Conservation (phyloP, 2,329 filamentous ascomycete genomes). For the Hypomyces rosellus region DNA sequence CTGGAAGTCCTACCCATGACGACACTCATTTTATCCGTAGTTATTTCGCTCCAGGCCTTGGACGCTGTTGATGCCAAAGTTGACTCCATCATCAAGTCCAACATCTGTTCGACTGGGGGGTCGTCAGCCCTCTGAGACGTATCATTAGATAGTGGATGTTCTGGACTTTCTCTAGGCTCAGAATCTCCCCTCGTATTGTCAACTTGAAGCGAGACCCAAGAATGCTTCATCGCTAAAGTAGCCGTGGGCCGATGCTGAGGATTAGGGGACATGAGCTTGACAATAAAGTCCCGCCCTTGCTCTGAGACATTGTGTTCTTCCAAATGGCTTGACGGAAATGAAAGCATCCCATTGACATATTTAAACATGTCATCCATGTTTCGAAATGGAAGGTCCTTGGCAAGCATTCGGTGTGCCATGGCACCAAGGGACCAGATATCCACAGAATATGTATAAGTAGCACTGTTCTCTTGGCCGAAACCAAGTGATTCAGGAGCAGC, state of each 20-base stretch:
- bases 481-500: conserved; percentile 7
- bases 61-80: not conserved
- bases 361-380: not conserved
- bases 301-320: not conserved
- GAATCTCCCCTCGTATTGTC: not conserved
- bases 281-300: not conserved
- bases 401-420: conserved; percentile 10
- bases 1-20: too few relatives aligned
- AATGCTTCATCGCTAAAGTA: not conserved
- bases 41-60: not conserved
- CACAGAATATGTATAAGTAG: conserved; percentile 3
- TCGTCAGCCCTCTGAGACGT: not conserved
- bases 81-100: not conserved
- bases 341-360: not conserved
- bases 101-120: not conserved
- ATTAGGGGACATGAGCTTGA: not conserved
- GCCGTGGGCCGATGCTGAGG: not conserved
- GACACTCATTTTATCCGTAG: not conserved
- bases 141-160: not conserved
- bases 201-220: not conserved
- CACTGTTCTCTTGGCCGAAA: not conserved
- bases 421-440: conserved; percentile 13
- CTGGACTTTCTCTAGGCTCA: not conserved
- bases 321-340: not conserved
- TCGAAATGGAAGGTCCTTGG: conserved; percentile 3